A percentile compares a stretch with the other conserved stretches of the same genome.
phyloP scores from a whole-genome alignment of 129 eudicot genomes.

The Centrapalus pauciflorus region DNA sequence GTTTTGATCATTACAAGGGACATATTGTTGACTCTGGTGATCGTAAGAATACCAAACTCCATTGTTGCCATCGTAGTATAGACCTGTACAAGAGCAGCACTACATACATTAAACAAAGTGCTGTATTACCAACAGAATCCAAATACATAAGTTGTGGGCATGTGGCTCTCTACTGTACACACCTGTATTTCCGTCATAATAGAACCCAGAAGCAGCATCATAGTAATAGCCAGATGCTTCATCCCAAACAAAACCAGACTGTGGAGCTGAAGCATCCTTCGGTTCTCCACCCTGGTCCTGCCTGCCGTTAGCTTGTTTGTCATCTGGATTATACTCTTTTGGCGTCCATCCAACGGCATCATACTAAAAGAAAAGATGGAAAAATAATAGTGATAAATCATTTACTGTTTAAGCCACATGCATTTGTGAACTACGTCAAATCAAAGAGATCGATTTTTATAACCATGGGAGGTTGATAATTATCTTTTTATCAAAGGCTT shows the following conservation, averaged over 20 bases:
- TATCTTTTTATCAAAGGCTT: not conserved
- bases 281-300: conserved; percentile 55
- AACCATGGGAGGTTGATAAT: not conserved
- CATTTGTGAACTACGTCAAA: not conserved
- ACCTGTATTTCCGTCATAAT: conserved; percentile 97
- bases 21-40: conserved; percentile 81
- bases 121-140: not conserved
- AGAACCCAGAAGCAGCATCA: conserved; percentile 95
- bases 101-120: not conserved
- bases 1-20: conserved; percentile 72
- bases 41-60: conserved; percentile 91
- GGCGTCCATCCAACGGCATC: conserved; percentile 99
- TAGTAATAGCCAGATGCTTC: conserved; percentile 97
- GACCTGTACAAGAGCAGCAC: conserved; percentile 44
- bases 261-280: conserved; percentile 61
- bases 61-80: conserved; percentile 93
- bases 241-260: conserved; percentile 97
- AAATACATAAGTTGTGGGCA: not conserved
- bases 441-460: not conserved
- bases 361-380: conserved; percentile 40
- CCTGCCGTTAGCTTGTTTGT: conserved; percentile 52
- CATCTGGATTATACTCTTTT: conserved; percentile 93
- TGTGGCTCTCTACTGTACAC: too few relatives aligned
- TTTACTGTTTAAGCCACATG: not conserved
- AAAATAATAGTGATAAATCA: not conserved